Conservation (phyloP, 257 asterid genomes). For the Capsicum chinense region DNA sequence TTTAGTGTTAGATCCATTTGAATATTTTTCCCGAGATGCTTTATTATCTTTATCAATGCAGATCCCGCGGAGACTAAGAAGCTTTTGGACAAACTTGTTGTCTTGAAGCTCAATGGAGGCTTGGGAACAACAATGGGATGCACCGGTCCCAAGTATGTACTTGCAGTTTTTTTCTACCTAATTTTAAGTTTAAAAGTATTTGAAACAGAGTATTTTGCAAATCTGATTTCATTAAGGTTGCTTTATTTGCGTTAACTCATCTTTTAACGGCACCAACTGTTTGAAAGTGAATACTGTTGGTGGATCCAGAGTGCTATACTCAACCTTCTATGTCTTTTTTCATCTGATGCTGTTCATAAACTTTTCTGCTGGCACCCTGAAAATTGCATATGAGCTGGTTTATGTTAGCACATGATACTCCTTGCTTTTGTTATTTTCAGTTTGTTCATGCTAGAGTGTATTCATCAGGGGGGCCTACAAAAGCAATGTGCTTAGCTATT, state of each 20-base stretch:
- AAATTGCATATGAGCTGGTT: not conserved
- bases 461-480: not conserved
- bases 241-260: not conserved
- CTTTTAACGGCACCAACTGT: not conserved
- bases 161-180: not conserved
- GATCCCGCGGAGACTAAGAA: slow-evolving; percentile 70
- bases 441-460: slow-evolving; percentile 19
- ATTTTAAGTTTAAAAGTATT: not conserved
- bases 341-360: not conserved
- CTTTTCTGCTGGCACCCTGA: not conserved
- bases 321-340: not conserved
- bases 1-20: not conserved
- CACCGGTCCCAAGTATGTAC: slow-evolving; percentile 93
- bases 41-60: slow-evolving; percentile 42
- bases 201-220: not conserved
- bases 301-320: not conserved
- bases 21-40: not conserved
- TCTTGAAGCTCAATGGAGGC: slow-evolving; percentile 97
- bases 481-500: not conserved
- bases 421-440: not conserved
- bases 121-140: slow-evolving; percentile 99
- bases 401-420: not conserved
- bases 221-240: not conserved
- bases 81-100: slow-evolving; percentile 92
- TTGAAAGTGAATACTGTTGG: slow-evolving; percentile 3